Evolutionary conservation across 1,139 yeast genomes (phyloP).

Genomic region (Pichia cactophila): DNA sequence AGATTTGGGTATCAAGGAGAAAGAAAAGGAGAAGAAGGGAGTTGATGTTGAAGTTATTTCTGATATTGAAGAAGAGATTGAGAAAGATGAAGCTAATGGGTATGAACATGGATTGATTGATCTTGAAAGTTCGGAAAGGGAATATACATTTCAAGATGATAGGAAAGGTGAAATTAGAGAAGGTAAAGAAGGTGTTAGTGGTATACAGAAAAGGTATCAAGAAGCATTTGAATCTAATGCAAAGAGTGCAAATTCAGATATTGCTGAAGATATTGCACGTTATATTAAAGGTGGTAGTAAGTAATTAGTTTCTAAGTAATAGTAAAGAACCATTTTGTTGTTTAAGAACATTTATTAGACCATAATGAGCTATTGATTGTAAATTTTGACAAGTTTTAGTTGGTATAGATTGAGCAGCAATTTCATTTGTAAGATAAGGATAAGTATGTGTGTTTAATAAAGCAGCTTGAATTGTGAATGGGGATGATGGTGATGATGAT

Average conservation of each 20-base stretch:
- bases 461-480: slow-evolving; percentile 15
- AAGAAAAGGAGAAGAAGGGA: slow-evolving; percentile 28
- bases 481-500: neutral
- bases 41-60: slow-evolving; percentile 39
- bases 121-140: slow-evolving; percentile 48
- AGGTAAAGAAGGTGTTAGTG: slow-evolving; percentile 13
- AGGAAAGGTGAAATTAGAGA: slow-evolving; percentile 51
- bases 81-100: slow-evolving; percentile 42
- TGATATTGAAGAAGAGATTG: slow-evolving; percentile 23
- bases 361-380: slow-evolving; percentile 18
- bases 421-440: slow-evolving; percentile 17
- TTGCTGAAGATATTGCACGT: slow-evolving; percentile 65
- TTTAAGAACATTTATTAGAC: slow-evolving; percentile 20
- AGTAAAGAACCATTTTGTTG: slow-evolving; percentile 15
- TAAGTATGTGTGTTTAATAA: slow-evolving; percentile 19
- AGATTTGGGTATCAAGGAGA: slow-evolving; percentile 64
- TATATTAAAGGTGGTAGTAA: slow-evolving; percentile 38
- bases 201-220: slow-evolving; percentile 63
- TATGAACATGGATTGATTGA: slow-evolving; percentile 45
- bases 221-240: slow-evolving; percentile 62
- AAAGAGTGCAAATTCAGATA: slow-evolving; percentile 52
- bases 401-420: slow-evolving; percentile 1
- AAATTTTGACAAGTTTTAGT: slow-evolving; percentile 13
- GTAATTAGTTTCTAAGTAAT: slow-evolving; percentile 4
- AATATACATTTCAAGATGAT: slow-evolving; percentile 72